Evolutionary conservation across 257 asterid genomes (phyloP).

Genomic region (Solanum pimpinellifolium): DNA sequence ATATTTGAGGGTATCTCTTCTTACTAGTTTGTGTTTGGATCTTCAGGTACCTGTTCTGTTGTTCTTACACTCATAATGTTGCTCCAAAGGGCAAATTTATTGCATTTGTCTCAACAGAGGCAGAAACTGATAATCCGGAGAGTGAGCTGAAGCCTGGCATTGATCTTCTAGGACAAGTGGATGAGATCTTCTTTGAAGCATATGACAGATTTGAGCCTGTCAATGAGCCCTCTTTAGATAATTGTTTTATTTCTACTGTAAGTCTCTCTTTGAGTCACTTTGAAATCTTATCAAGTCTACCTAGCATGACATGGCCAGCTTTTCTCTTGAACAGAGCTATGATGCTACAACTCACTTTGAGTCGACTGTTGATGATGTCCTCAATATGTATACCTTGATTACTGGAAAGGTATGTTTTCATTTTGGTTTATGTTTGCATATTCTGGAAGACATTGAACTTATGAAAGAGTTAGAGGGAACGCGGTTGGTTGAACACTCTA

Average conservation of each 20-base stretch:
- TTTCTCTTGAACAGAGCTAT: slow-evolving; percentile 23
- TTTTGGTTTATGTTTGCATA: background rate
- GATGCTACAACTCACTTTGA: slow-evolving; percentile 45
- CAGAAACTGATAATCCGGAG: slow-evolving; percentile 87
- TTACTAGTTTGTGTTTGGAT: background rate
- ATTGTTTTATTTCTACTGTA: slow-evolving; percentile 80
- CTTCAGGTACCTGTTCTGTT: slow-evolving; percentile 86
- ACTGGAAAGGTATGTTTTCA: slow-evolving; percentile 32
- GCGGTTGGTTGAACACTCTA: background rate
- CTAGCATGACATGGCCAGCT: background rate
- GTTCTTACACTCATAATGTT: slow-evolving; percentile 94
- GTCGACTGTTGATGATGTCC: slow-evolving; percentile 39
- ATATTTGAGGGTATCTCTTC: background rate
- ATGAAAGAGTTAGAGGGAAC: background rate
- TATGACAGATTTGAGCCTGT: slow-evolving; percentile 83
- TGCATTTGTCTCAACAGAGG: slow-evolving; percentile 90
- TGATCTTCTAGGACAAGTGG: slow-evolving; percentile 93
- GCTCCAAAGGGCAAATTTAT: slow-evolving; percentile 94
- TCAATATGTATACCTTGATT: slow-evolving; percentile 31
- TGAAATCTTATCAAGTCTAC: background rate
- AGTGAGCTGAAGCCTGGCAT: slow-evolving; percentile 77
- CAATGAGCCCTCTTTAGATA: slow-evolving; percentile 73
- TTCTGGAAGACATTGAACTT: background rate
- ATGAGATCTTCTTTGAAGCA: slow-evolving; percentile 83
- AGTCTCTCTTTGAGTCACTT: slow-evolving; percentile 15